Base-by-base conservation (phyloP, 1,284 basidiomycete species). In the Apiotrichum siamense region DNA sequence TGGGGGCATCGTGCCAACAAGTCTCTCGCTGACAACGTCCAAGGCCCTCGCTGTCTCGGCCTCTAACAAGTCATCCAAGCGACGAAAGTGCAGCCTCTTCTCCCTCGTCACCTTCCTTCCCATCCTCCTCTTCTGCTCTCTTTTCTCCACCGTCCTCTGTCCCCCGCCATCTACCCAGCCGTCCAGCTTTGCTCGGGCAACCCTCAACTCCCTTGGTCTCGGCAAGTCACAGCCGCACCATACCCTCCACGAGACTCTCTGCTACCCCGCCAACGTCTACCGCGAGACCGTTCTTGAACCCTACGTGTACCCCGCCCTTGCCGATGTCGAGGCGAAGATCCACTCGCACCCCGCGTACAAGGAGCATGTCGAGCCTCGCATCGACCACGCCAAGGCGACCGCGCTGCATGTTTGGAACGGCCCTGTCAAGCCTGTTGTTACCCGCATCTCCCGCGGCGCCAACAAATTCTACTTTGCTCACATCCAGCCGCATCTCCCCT, bases 201-300 rank as follows among this genome's bases (percentile, higher is more conserved):
- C 67, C 20, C 59, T 67, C n/a, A 55, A 58, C 18, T 60, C 64
- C 5, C 52, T 71, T 13, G 69, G 66, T 9, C 56, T 66, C 12
- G 37, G 42, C 18, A 49, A 50, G 23, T 25, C 49, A 27, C 18
- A 33, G 41, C 21, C 38, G 17, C 57, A 63, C 36, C 61, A 63
- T 10, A 23, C 52, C 20, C 54, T 65, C 0, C 69, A 70, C 46
- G 49, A 66, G 44, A 60, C 61, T 0, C 55, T 72, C 23, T 72
- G 70, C 44, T 70, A 71, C 53, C 70, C 70, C 9, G 51, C 70
- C 23, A 69, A 71, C 53, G 59, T 65, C 15, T 72, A 72, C 52
- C 63, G 67, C 43, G 44, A 52, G 7, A 55, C 63, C 18, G 56
- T 72, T 31, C 61, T 72, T 24, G 49, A 66, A 44, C 66, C 66